Base-by-base conservation (phyloP, 352 stramenopile species). In the Pythium sukuiense region DNA sequence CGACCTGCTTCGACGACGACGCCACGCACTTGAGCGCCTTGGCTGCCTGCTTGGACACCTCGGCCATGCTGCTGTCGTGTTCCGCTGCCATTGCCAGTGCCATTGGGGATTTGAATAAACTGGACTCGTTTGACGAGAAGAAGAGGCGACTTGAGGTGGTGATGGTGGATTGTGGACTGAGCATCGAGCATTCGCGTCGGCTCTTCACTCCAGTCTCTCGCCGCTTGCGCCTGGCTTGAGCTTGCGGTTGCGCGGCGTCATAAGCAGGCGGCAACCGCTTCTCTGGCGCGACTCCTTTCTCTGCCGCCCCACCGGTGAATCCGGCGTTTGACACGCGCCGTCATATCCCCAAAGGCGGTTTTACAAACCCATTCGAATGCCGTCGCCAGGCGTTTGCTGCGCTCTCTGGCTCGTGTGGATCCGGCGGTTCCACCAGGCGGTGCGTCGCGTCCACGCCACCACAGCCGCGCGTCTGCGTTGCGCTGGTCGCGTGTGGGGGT, bases 21-120 rank as follows among this genome's bases (percentile, higher is more conserved):
- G 77, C 77, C 45, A 88, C 80, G 72, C 71, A 81, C 59, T 88
- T 88, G 59, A 88, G 76, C 57, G 77, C 77, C 65, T 88, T 88
- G 57, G 79, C 82, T 59, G 79, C 76, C 61, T 88, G 80, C 73
- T 85, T 84, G 61, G 76, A 80, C 20, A 68, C 76, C 63, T 88
- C 79, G 26, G 58, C 55, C 20, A 65, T 49, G 49, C 43, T 65
- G 35, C 59, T 52, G 45, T 52, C 45, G 45, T 52, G 45, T 29
- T 52, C 45, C 45, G 14, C n/a, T 52, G 45, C n/a, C 45, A 52
- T 52, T 52, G 45, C 45, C 7, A 52, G n/a, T 12, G 45, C 45
- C 45, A 52, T 52, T 30, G n/a, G 45, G 24, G 13, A 48, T 48
- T 6, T 48, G 39, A 16, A 52, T 52, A 29, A 24, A 24, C 45